Base-by-base conservation (phyloP, 495 filamentous ascomycete genomes). In the Neurospora sp. region DNA sequence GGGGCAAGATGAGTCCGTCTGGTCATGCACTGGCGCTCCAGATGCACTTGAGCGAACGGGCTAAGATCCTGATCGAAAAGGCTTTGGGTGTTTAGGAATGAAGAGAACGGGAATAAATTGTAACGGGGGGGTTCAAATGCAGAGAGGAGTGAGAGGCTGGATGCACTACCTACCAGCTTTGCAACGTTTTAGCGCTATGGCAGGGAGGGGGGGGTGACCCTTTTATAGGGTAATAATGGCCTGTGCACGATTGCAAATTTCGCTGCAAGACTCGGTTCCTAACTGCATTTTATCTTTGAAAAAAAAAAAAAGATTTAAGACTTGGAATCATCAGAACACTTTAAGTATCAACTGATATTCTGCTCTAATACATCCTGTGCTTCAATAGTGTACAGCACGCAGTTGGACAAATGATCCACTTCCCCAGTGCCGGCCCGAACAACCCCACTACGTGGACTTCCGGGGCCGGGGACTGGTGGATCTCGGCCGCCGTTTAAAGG, bases 1-100 rank as follows among this genome's bases (percentile, higher is more conserved):
- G 93, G 93, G 90, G 74, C 68, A 96, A 96, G 86, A 94, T 96
- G 92, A 87, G 83, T 48, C 83, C 85, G 72, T 75, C 77, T 70
- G 93, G 92, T n/a, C 82, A 87, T 72, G 87, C 87, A 73, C 81
- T 94, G 80, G 93, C 93, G 38, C 77, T 93, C 75, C 77, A 83
- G 79, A 88, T 94, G 77, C 74, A 85, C 20, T 85, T 93, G 85
- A 86, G 83, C 71, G 91, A 87, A 70, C 79, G 85, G 74, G 88
- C 85, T 73, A 83, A 80, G 79, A 81, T 75, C 71, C 82, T 95
- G 82, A 86, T 94, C 17, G 77, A 78, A 77, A 91, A 86, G 82
- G 92, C 92, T 8, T 77, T 94, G 72, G 81, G 12, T n/a, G 71
- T 48, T 12, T 70, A 48, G 40, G 7, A 17, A 35, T 27, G 22